These are phyloP conservation scores for Chalciporus piperatus DNA, from an alignment of 768 basidiomycete genomes.

Conservation along the genomic window DNA sequence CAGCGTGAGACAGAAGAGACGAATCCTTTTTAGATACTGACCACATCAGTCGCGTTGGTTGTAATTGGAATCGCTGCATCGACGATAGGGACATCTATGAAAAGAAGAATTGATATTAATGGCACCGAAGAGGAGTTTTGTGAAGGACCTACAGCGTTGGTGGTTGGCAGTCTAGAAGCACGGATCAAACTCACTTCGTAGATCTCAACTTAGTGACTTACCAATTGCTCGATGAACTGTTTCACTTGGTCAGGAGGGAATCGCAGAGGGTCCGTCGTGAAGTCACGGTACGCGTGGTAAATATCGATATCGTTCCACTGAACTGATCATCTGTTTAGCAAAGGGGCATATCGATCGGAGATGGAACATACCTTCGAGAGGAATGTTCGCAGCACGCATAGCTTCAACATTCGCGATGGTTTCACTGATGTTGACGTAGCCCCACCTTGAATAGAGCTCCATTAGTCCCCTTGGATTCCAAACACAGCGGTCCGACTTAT, in stretches of 20 bases:
- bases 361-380: constrained; percentile 59
- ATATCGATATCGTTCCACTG: constrained; percentile 82
- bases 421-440: constrained; percentile 52
- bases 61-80: constrained; percentile 60
- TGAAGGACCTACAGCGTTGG: constrained; percentile 26
- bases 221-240: constrained; percentile 54
- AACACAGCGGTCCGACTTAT: background rate
- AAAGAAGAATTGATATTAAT: background rate
- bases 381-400: constrained; percentile 68
- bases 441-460: constrained; percentile 33
- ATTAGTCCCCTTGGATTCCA: background rate
- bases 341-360: background rate
- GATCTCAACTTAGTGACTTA: constrained; percentile 29
- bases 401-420: constrained; percentile 50
- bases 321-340: constrained; percentile 33
- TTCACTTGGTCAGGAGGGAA: constrained; percentile 56
- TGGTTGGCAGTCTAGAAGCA: constrained; percentile 22
- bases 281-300: constrained; percentile 66
- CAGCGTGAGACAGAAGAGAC: background rate
- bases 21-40: constrained; percentile 35
- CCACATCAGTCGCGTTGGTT: constrained; percentile 59
- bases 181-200: constrained; percentile 2
- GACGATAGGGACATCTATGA: constrained; percentile 64
- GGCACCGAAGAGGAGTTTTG: background rate
- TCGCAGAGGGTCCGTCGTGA: constrained; percentile 63